Percentiles rank a stretch among this genome's conserved stretches.
Conservation (phyloP, 176 grass and related monocot species). For the Dactylis glomerata region DNA sequence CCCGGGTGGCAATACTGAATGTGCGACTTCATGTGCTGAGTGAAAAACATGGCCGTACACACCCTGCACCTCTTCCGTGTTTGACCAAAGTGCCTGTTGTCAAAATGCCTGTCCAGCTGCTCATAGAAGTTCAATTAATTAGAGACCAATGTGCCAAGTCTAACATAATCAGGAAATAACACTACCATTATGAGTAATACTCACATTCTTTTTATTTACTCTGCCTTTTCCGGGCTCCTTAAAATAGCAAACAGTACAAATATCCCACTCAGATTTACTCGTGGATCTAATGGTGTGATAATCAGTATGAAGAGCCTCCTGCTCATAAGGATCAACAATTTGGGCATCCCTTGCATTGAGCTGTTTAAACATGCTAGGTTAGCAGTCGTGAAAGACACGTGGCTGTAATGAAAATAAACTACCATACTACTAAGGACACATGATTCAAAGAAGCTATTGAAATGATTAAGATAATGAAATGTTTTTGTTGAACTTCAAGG, state of each 20-base stretch:
- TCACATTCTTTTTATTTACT: not conserved
- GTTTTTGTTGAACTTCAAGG: not conserved
- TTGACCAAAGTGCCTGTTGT: not conserved
- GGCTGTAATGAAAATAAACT: too few species aligned
- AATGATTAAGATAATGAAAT: not conserved
- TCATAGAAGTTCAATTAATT: not conserved
- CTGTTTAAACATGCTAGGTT: not conserved
- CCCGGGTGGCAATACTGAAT: not conserved
- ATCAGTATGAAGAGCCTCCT: not conserved
- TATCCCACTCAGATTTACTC: not conserved
- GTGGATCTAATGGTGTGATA: not conserved
- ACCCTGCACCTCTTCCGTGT: not conserved
- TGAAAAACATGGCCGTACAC: not conserved
- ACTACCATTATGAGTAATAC: not conserved
- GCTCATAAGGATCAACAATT: not conserved
- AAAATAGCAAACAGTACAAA: not conserved
- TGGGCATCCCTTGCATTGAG: not conserved
- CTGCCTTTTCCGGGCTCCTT: fast-evolving
- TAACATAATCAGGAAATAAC: not conserved
- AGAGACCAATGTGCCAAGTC: not conserved
- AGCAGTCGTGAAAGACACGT: not conserved
- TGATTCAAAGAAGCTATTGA: too few species aligned
- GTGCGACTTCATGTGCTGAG: not conserved
- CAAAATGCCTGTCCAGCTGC: not conserved
- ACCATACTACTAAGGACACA: too few species aligned